Evolutionary conservation across 345 rosid species (phyloP), one percentile per base, ranked within the genome.

Genomic region (Boechera divaricarpa): DNA sequence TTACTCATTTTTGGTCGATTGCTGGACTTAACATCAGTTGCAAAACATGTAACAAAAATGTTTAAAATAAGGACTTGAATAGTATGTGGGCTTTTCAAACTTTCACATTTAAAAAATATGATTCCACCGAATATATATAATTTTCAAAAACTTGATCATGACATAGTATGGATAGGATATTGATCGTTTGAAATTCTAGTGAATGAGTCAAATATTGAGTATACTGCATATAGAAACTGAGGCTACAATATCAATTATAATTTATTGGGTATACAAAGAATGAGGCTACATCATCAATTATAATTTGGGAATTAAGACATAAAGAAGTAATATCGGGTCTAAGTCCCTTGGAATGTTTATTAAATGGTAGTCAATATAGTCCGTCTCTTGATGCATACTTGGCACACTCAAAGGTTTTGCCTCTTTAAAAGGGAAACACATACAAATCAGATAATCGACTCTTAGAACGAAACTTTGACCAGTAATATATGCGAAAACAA

Each of bases 351-450:
- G 48, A 63, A 65, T 65, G 65, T 0, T 44, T 44, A 42, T 52
- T 63, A 42, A 63, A 41, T 73, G 54, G 70, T 63, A 63, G 77
- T 64, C 77, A 73, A 63, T 42, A 42, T 64, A 55, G 56, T 63
- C 45, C 10, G 55, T 28, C 31, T 41, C 63, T 31, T 44, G 49
- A 44, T 67, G 6, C 48, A 74, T 56, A 56, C 57, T 56, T 44
- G 64, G 56, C 58, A 55, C 49, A 35, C 48, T 55, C 39, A 26
- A 74, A 3, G 48, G 1, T 65, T 42, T 74, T 63, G 55, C 63
- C 63, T 53, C 42, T 53, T 31, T 7, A 31, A 64, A 13, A 42
- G 24, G 47, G 29, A 24, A 35, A 55, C 32, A 56, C 6, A 29
- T 41, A 13, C 7, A 47, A 29, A 39, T 38, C 28, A 63, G 9